phyloP scores from a whole-genome alignment of 768 basidiomycete species.

The Agrocybe chaxingu region DNA sequence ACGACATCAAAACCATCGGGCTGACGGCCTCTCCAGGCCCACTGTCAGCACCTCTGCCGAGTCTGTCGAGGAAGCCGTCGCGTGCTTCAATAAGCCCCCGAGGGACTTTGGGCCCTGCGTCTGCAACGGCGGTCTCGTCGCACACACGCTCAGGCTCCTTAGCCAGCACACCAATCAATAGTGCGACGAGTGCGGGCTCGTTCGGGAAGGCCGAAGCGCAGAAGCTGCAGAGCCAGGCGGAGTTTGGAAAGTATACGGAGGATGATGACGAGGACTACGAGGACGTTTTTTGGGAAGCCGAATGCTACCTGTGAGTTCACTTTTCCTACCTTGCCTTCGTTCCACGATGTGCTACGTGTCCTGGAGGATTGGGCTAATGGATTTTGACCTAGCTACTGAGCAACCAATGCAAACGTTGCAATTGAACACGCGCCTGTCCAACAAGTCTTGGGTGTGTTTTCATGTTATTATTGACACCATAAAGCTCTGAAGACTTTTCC shows the following conservation, averaged over 20 bases:
- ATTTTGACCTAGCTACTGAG: conserved; percentile 40
- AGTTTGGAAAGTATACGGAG: conserved; percentile 85
- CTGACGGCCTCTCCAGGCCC: conserved; percentile 53
- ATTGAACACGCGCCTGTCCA: conserved; percentile 82
- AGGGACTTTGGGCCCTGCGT: conserved; percentile 24
- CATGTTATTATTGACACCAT: not conserved
- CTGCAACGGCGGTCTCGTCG: conserved; percentile 25
- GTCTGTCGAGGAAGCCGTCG: conserved; percentile 48
- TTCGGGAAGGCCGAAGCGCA: conserved; percentile 66
- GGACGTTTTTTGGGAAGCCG: conserved; percentile 87
- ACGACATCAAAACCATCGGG: conserved; percentile 80
- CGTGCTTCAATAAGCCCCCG: conserved; percentile 40
- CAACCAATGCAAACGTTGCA: conserved; percentile 74
- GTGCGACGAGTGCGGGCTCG: conserved; percentile 46
- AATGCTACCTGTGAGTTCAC: conserved; percentile 57
- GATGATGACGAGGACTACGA: conserved; percentile 91
- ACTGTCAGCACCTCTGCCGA: conserved; percentile 64
- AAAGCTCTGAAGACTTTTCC: not conserved
- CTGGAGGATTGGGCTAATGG: not conserved
- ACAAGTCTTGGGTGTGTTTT: conserved; percentile 77
- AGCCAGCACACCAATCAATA: conserved; percentile 29
- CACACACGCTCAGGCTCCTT: conserved; percentile 64
- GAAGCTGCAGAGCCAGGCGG: conserved; percentile 50
- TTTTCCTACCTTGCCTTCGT: not conserved
- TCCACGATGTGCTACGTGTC: not conserved